Conservation (phyloP, 495 filamentous ascomycete genomes). For the Chaetomium tenue region DNA sequence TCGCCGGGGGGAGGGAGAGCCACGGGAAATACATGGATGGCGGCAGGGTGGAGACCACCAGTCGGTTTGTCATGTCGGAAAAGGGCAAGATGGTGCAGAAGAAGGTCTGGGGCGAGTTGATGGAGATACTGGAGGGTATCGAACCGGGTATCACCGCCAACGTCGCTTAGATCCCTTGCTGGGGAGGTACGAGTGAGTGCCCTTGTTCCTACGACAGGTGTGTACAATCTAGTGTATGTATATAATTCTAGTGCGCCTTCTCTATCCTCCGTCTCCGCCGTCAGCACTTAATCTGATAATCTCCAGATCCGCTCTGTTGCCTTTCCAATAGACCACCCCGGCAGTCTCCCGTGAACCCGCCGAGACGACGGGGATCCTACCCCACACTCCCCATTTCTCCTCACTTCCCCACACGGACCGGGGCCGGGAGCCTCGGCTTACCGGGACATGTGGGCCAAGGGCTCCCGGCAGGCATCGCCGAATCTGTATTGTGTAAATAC, state of each 20-base stretch:
- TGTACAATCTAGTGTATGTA: neutral
- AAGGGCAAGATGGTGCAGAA: conserved; percentile 32
- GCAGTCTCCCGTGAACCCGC: neutral
- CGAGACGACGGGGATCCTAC: conserved; percentile 5
- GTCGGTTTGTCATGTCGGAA: conserved; percentile 28
- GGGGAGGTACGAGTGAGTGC: neutral
- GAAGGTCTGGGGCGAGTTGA: conserved; percentile 34
- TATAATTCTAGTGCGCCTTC: neutral
- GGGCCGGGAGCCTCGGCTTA: conserved; percentile 26
- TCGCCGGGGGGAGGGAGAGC: conserved; percentile 38
- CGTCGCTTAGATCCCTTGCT: conserved; percentile 8
- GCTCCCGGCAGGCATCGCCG: conserved; percentile 8
- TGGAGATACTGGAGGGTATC: conserved; percentile 35
- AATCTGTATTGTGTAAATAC: neutral
- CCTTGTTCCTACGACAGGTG: neutral
- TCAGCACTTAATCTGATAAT: neutral
- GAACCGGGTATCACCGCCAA: conserved; percentile 32
- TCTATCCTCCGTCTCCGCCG: neutral
- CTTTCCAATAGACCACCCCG: neutral
- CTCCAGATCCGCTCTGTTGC: neutral
- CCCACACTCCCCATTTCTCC: conserved; percentile 20
- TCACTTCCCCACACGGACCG: conserved; percentile 16
- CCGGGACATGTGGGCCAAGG: conserved; percentile 6
- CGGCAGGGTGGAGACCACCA: conserved; percentile 24
- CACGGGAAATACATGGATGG: conserved; percentile 51